Percentiles rank a stretch among this genome's conserved stretches.
phyloP scores from a whole-genome alignment of 2,329 filamentous ascomycete species.

The Sporothrix curviconia region DNA sequence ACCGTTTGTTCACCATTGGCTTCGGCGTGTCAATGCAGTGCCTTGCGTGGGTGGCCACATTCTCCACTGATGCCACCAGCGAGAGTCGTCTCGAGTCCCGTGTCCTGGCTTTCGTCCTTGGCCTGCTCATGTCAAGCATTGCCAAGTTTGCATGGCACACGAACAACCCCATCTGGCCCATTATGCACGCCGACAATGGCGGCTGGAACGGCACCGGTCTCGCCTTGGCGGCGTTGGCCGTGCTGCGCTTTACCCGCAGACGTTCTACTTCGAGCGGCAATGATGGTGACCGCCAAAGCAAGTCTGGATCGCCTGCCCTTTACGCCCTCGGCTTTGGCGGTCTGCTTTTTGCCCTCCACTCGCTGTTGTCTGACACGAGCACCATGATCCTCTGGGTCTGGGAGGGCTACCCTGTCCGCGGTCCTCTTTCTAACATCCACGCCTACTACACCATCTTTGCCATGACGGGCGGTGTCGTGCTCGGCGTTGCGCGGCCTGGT shows the following conservation, averaged over 20 bases:
- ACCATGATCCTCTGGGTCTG: slow-evolving; percentile 99
- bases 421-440: slow-evolving; percentile 82
- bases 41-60: slow-evolving; percentile 75
- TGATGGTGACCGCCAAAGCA: slow-evolving; percentile 18
- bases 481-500: slow-evolving; percentile 67
- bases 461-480: slow-evolving; percentile 75
- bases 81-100: slow-evolving; percentile 72
- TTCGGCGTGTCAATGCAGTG: slow-evolving; percentile 76
- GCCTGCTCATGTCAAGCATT: slow-evolving; percentile 76
- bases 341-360: slow-evolving; percentile 83
- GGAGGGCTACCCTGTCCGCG: slow-evolving; percentile 89
- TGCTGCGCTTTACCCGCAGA: slow-evolving; percentile 66
- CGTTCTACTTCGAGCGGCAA: slow-evolving; percentile 41
- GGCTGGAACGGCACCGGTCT: slow-evolving; percentile 87
- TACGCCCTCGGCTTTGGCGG: slow-evolving; percentile 75
- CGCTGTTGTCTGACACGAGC: slow-evolving; percentile 89
- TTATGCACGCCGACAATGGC: slow-evolving; percentile 82
- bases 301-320: slow-evolving; percentile 31
- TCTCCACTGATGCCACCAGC: slow-evolving; percentile 70
- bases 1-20: slow-evolving; percentile 72
- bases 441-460: slow-evolving; percentile 78
- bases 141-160: slow-evolving; percentile 90
- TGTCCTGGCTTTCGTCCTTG: slow-evolving; percentile 72
- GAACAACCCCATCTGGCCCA: slow-evolving; percentile 95
- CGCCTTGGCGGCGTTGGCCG: slow-evolving; percentile 65